Evolutionary conservation across 2,329 filamentous ascomycete genomes (phyloP), one percentile per base, ranked within the genome.

Genomic region (Monilinia vaccinii-corymbosi): DNA sequence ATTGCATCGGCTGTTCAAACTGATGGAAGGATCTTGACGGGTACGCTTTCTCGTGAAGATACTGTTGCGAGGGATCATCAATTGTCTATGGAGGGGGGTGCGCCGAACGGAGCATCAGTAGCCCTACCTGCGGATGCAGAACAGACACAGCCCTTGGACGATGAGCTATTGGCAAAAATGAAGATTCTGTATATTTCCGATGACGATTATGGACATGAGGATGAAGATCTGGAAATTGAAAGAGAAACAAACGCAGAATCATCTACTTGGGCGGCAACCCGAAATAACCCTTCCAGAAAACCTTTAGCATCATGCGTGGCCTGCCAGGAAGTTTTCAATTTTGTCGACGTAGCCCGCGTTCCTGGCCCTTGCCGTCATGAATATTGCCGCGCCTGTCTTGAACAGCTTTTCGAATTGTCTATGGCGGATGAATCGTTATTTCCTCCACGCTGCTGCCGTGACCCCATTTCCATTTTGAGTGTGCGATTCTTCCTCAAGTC

Each of bases 371-470:
- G 81, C 68, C 11, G 68, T 0, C 79, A 85, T 62, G 65, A 75
- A 3, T 85, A 83, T 68, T 86, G 82, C 64, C 67, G 68, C 0
- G 63, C 62, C 1, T 85, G 83, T 65, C 64, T 85, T 0, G 65
- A 65, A 2, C 59, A 62, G 0, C 73, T 83, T 0, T 80, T 84
- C 66, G n/a, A 61, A 1, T 58, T 67, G 0, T 73, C 78, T 0
- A 72, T 79, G 25, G 70, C 60, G 0, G 78, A 83, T 62, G 79
- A 84, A 59, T 72, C 75, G 0, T 65, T 81, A 0, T 85, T 82
- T 60, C 82, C 82, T 0, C 81, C 82, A 0, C 73, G 74, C 1
- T 85, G 82, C 70, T 84, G 81, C 65, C 61, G 65, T 0, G 64
- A 75, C 31, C 60, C 67, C 0, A 78, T 85, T 6, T 68, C 74